Percentiles rank a stretch among this genome's conserved stretches.
Evolutionary conservation across 441 rosid genomes (phyloP).

Genomic region (Breynia disticha): DNA sequence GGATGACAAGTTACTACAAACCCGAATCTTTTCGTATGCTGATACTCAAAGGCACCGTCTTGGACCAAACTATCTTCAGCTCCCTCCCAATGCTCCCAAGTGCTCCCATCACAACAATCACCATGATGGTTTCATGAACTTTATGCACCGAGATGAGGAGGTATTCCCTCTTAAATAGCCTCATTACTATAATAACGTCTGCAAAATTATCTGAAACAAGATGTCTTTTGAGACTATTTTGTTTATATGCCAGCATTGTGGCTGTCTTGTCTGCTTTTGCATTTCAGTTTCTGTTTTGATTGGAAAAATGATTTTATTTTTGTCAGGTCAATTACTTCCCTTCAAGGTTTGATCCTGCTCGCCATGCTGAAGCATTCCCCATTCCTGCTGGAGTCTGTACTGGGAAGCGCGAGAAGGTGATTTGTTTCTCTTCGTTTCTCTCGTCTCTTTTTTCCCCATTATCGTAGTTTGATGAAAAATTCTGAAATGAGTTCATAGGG

Average conservation of each 20-base stretch:
- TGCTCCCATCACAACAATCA: constrained; percentile 94
- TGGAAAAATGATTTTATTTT: constrained; percentile 9
- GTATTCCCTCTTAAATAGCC: constrained; percentile 16
- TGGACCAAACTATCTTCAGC: constrained; percentile 95
- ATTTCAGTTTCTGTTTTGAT: constrained; percentile 17
- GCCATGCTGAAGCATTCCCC: constrained; percentile 60
- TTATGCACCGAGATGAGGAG: constrained; percentile 95
- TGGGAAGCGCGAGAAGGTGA: constrained; percentile 83
- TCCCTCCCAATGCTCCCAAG: constrained; percentile 91
- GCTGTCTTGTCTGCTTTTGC: too few species aligned
- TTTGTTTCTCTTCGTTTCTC: too few species aligned
- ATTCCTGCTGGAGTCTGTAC: constrained; percentile 38
- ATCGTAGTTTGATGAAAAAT: neutral
- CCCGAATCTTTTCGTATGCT: constrained; percentile 74
- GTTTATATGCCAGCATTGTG: neutral
- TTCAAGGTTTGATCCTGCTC: constrained; percentile 69
- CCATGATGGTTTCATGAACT: constrained; percentile 87
- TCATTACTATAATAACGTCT: neutral
- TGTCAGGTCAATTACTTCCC: constrained; percentile 87
- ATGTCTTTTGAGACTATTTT: too few species aligned
- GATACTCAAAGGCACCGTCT: constrained; percentile 99
- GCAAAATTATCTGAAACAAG: neutral
- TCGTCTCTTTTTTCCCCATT: neutral
- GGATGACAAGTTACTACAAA: constrained; percentile 90
- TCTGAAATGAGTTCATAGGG: neutral